A percentile compares a stretch with the other conserved stretches of the same genome.
These are phyloP conservation scores for Lepidium africanum DNA, from an alignment of 345 rosid species.

Conservation along the genomic window DNA sequence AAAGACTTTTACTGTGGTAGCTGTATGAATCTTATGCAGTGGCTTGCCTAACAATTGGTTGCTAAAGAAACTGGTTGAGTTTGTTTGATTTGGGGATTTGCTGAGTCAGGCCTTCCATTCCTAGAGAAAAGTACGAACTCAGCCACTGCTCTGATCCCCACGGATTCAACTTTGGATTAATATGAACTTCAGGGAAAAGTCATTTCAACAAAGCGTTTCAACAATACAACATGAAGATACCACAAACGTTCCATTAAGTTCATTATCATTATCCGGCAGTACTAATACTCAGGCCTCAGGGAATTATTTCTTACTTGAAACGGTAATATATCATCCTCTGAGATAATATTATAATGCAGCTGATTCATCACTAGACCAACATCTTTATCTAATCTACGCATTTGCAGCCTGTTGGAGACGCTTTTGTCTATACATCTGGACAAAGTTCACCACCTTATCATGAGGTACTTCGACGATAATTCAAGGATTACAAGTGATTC, in stretches of 20 bases:
- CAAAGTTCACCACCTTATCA: constrained; percentile 12
- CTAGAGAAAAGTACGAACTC: not conserved
- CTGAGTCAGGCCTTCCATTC: not conserved
- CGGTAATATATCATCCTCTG: not conserved
- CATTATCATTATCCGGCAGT: not conserved
- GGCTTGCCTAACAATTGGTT: too few relatives aligned
- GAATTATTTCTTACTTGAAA: not conserved
- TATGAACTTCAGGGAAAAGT: not conserved
- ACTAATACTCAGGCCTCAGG: not conserved
- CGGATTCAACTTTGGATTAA: not conserved
- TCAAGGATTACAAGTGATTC: too few relatives aligned
- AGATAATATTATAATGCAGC: not conserved
- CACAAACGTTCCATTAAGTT: constrained; percentile 4
- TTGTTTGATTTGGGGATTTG: not conserved
- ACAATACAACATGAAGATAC: not conserved
- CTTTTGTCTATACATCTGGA: constrained; percentile 3
- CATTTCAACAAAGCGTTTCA: not conserved
- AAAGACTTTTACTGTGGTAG: constrained; percentile 25
- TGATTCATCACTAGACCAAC: not conserved
- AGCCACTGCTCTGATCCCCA: not conserved
- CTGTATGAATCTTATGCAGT: constrained; percentile 10
- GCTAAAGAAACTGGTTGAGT: not conserved
- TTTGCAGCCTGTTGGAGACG: constrained; percentile 16
- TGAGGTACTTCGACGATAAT: constrained; percentile 14
- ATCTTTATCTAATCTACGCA: not conserved